Conservation (phyloP, 805 yeast genomes). For the Ascoidea asiatica region DNA sequence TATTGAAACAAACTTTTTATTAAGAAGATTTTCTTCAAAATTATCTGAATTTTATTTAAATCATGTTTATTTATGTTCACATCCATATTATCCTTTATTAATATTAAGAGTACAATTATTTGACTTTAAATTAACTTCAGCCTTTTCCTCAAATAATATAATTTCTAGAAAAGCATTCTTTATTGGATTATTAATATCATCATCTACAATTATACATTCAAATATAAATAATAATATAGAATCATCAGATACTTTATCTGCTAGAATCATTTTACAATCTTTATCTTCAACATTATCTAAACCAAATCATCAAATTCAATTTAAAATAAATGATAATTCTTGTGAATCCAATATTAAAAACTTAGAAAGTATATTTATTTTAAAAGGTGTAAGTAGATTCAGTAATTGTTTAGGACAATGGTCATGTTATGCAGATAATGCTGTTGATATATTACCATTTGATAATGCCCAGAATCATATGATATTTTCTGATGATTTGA, state of each 20-base stretch:
- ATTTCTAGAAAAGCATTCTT: conserved; percentile 49
- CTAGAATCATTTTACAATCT: conserved; percentile 45
- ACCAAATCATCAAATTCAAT: conserved; percentile 16
- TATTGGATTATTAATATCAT: conserved; percentile 51
- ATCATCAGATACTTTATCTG: conserved; percentile 22
- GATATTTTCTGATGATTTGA: conserved; percentile 14
- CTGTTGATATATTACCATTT: conserved; percentile 53
- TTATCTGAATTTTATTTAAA: conserved; percentile 39
- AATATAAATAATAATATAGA: conserved; percentile 15
- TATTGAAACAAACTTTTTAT: conserved; percentile 36
- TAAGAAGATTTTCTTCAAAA: conserved; percentile 31
- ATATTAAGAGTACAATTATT: conserved; percentile 57
- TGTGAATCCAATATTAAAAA: conserved; percentile 32
- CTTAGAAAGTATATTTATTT: conserved; percentile 31
- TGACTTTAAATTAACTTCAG: conserved; percentile 30
- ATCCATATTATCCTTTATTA: conserved; percentile 47
- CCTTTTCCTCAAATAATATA: conserved; percentile 8
- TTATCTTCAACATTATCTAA: conserved; percentile 38
- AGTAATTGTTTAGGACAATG: conserved; percentile 56
- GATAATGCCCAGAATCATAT: conserved; percentile 29
- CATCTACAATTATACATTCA: conserved; percentile 54
- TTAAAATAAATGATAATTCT: conserved; percentile 21
- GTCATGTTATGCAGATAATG: conserved; percentile 53
- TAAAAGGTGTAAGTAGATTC: conserved; percentile 50
- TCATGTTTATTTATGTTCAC: conserved; percentile 55